Base-by-base conservation (phyloP, 192 early-diverging fungal genomes). In the Dissophora globulifera region DNA sequence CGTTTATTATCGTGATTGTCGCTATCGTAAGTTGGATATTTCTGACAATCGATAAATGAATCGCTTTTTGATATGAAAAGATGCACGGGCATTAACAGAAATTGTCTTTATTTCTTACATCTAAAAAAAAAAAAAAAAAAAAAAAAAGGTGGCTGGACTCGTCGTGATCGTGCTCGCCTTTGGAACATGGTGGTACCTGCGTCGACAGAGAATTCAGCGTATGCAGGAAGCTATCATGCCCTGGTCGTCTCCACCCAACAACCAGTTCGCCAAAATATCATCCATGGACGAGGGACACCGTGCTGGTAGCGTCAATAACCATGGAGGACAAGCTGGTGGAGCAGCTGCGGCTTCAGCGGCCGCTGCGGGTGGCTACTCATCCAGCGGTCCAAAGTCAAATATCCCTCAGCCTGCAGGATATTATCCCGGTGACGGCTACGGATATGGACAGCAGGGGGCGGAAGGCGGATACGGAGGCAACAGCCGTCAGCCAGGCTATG, bases 201-300 rank as follows among this genome's bases (percentile, higher is more conserved):
- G 61, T 6, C 54, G 55, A 4, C 61, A 64, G n/a, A 57, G 29
- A 20, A 50, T 43, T 13, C 27, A 50, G 13, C 61, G 69, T 8
- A 74, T 74, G 69, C 43, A 64, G 32, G 26, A 51, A 15, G 61
- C 69, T 4, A 64, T 74, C 42, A 74, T 74, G 69, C 69, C 69
- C 5, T 74, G 69, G 69, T 74, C 69, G 0, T 49, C 13, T 16
- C 38, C 49, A 27, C 20, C 49, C 40, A 58, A 58, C 7, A 74
- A 58, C 42, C 53, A 57, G 40, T 63, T 74, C 23, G 50, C 69
- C 5, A 71, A 71, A 35, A 45, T 71, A 20, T 42, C 69, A 15
- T 71, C 69, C 9, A 62, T 62, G 60, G 69, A 71, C 38, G 69
- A 51, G 2, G 60, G 60, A 6, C 60, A 29, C 38, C 59, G 52